Percentiles rank a stretch among this genome's conserved stretches.
Evolutionary conservation across 345 rosid species (phyloP).

Genomic region (Melaleuca alternifolia): DNA sequence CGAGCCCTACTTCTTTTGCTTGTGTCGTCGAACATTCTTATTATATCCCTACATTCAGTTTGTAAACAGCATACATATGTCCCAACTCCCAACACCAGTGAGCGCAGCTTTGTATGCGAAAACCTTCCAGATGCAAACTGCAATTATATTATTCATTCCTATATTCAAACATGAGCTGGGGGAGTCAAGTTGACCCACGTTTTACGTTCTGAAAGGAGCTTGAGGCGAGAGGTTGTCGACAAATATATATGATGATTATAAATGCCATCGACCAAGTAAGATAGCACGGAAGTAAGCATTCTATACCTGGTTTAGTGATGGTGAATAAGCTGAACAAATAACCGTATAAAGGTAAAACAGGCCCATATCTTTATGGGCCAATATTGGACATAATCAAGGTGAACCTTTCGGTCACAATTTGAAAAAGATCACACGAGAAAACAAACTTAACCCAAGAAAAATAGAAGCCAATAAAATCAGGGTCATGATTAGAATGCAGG

Average conservation of each 20-base stretch:
- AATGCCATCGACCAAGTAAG: neutral
- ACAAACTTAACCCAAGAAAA: neutral
- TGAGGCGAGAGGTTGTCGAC: neutral
- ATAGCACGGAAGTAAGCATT: neutral
- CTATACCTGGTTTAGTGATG: neutral
- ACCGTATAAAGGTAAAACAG: neutral
- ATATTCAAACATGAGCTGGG: neutral
- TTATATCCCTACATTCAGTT: neutral
- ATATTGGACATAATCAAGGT: neutral
- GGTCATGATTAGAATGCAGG: neutral
- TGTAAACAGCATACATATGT: neutral
- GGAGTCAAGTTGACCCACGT: neutral
- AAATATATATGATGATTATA: neutral
- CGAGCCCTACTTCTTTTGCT: neutral
- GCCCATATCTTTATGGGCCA: neutral
- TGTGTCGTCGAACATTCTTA: neutral
- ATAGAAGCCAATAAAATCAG: neutral
- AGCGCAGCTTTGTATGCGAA: neutral
- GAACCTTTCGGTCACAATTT: neutral
- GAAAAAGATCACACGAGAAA: neutral
- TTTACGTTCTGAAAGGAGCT: neutral
- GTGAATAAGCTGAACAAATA: neutral
- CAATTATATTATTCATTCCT: neutral
- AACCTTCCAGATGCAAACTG: neutral
- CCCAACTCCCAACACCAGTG: neutral